A percentile compares a stretch with the other conserved stretches of the same genome.
Conservation (phyloP, 129 eudicot species). For the Pulicaria dysenterica region DNA sequence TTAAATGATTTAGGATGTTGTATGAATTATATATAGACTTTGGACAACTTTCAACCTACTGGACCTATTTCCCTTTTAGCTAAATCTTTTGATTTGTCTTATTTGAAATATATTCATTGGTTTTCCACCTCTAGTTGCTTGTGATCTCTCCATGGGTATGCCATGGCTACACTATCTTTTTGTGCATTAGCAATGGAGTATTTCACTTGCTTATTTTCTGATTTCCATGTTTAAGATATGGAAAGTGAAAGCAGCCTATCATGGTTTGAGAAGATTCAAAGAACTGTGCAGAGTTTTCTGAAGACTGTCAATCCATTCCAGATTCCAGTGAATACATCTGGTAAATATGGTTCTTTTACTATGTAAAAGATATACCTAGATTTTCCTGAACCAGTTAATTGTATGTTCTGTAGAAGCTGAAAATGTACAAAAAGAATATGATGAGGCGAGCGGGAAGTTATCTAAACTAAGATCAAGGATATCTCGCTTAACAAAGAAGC, state of each 20-base stretch:
- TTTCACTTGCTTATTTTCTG: constrained; percentile 28
- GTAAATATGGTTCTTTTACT: constrained; percentile 41
- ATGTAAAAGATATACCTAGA: neutral
- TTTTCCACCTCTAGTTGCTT: constrained; percentile 8
- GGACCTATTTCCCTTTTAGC: neutral
- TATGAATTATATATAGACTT: neutral
- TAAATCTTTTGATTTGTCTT: neutral
- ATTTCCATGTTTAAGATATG: constrained; percentile 44
- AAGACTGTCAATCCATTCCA: constrained; percentile 73
- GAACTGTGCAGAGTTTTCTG: constrained; percentile 59
- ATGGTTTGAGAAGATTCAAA: constrained; percentile 82
- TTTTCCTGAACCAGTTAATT: constrained; percentile 17
- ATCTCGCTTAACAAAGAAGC: constrained; percentile 73
- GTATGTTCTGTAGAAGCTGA: constrained; percentile 65
- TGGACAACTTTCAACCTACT: neutral
- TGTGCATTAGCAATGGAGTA: constrained; percentile 16
- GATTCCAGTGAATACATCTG: constrained; percentile 86
- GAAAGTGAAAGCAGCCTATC: constrained; percentile 62
- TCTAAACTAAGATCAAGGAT: constrained; percentile 77
- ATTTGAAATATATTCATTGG: neutral
- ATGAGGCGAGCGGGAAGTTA: constrained; percentile 65
- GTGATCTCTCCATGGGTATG: constrained; percentile 5
- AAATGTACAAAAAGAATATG: constrained; percentile 76
- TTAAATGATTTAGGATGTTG: neutral
- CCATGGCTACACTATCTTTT: neutral